These are phyloP conservation scores for Leucocoprinus gongylophorus DNA, from an alignment of 1,284 basidiomycete genomes.

Conservation along the genomic window DNA sequence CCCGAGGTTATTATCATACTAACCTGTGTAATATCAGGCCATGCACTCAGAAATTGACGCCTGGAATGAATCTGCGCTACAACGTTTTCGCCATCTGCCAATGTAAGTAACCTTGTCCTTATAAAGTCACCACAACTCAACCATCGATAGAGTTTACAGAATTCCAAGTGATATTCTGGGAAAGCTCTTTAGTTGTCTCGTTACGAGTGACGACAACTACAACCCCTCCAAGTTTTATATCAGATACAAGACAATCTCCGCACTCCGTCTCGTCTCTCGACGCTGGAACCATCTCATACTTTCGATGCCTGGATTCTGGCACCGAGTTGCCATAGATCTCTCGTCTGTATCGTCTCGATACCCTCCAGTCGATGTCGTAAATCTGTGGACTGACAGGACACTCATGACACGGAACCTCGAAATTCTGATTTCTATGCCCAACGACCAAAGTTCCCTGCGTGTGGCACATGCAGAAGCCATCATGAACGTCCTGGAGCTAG, in stretches of 20 bases:
- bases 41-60: too few relatives aligned
- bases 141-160: neutral
- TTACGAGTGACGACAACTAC: neutral
- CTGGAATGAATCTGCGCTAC: too few relatives aligned
- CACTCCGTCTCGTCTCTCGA: neutral
- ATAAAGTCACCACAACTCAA: neutral
- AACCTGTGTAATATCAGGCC: too few relatives aligned
- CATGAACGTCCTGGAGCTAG: neutral
- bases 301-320: neutral
- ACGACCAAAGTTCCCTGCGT: neutral
- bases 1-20: too few relatives aligned
- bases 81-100: neutral
- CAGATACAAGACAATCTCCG: neutral
- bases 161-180: neutral
- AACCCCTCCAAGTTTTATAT: neutral
- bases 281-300: neutral
- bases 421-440: neutral
- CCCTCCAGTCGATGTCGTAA: neutral
- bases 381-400: neutral
- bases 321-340: neutral
- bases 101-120: neutral
- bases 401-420: neutral
- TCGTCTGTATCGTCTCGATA: neutral
- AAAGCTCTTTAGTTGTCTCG: neutral
- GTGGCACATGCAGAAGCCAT: neutral